Evolutionary conservation across 139 green algal species (phyloP).

Genomic region (Chlorella sp.): DNA sequence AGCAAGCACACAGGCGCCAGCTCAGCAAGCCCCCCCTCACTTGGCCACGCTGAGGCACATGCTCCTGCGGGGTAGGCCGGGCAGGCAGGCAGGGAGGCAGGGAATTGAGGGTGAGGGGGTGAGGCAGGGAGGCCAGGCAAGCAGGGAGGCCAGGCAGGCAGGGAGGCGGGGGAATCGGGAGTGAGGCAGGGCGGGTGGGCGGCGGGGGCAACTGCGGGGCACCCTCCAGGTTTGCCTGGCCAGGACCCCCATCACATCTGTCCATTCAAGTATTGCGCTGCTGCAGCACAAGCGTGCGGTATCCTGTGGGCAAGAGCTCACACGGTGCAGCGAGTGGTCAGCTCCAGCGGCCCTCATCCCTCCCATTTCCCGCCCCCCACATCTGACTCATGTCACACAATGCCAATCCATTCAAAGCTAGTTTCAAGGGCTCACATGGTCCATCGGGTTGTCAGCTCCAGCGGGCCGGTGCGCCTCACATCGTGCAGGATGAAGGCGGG

Average conservation of each 20-base stretch:
- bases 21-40: not conserved
- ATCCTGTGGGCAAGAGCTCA: too few relatives aligned
- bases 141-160: not conserved
- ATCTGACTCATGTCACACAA: not conserved
- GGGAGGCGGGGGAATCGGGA: too few relatives aligned
- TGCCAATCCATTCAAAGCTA: not conserved
- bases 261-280: too few relatives aligned
- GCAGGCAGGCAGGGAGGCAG: too few relatives aligned
- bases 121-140: not conserved
- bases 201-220: too few relatives aligned
- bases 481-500: conserved; percentile 77
- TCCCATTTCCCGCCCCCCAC: too few relatives aligned
- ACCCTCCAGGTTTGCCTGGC: too few relatives aligned
- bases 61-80: not conserved
- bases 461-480: conserved; percentile 61
- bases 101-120: not conserved
- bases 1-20: not conserved
- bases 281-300: too few relatives aligned
- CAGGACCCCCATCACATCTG: too few relatives aligned
- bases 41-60: conserved; percentile 6
- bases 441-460: conserved; percentile 75
- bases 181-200: too few relatives aligned
- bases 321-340: too few relatives aligned
- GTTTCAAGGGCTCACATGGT: conserved; percentile 40
- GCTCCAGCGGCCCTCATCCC: too few relatives aligned